Base-by-base conservation (phyloP, 2,329 filamentous ascomycete genomes). In the Penicillium sp. region DNA sequence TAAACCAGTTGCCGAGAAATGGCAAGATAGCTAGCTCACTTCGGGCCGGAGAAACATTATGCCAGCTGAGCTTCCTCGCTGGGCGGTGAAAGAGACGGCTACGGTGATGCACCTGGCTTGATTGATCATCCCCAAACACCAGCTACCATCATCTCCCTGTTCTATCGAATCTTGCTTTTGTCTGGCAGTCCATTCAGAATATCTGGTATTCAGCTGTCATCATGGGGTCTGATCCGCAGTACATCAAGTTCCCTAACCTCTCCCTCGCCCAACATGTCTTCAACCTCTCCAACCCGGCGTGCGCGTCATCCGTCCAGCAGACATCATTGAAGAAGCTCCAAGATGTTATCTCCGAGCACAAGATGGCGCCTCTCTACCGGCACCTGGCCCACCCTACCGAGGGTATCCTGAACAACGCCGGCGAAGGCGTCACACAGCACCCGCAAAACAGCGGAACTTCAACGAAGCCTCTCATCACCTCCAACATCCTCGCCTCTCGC, bases 331-430 rank as follows among this genome's bases (percentile, higher is more conserved):
- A 82, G 66, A 79, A 80, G 56, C 76, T 88, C 49, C 83, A 87
- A 77, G 77, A 85, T 81, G 84, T 79, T 62, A 87, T 88, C 71
- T 73, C 74, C 54, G 80, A 86, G 67, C 75, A 85, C 63, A 85
- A 86, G 70, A 88, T 88, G 85, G 84, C 85, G 22, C 84, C 85
- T 16, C 78, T 88, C 44, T 88, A 88, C 71, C 79, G 83, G 64
- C 81, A 87, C 64, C 79, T 88, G 44, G 84, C 85, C 54, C 85
- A 88, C 68, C 85, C 85, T 2, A 76, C 78, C 16, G 83, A 94
- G 58, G 92, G 92, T 57, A 87, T 94, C 59, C 78, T 96, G 71
- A 96, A 96, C 73, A 79, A 80, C 50, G 77, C 86, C 39, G 89
- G 89, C 60, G 90, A 95, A 70, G 79, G 81, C 55, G 74, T 77